These are phyloP conservation scores for Mycena albidolilacea DNA, from an alignment of 768 basidiomycete genomes.

Conservation along the genomic window DNA sequence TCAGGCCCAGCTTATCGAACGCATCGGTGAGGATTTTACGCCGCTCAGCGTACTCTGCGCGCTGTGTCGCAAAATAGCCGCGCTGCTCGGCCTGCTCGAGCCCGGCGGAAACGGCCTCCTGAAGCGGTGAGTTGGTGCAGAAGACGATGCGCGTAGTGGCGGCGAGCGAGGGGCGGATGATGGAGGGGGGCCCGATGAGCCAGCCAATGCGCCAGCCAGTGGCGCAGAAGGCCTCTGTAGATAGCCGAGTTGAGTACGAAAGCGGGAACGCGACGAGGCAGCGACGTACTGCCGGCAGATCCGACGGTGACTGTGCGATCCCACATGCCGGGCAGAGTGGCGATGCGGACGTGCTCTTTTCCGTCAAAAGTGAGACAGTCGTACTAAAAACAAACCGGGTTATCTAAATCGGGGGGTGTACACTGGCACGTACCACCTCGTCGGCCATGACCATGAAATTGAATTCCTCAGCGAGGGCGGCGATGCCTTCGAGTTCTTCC, in stretches of 20 bases:
- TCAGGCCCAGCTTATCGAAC: slow-evolving; percentile 88
- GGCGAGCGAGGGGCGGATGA: slow-evolving; percentile 90
- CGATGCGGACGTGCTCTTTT: slow-evolving; percentile 92
- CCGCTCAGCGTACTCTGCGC: slow-evolving; percentile 84
- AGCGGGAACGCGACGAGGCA: neutral
- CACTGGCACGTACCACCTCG: slow-evolving; percentile 85
- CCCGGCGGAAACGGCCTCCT: slow-evolving; percentile 94
- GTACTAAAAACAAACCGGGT: slow-evolving; percentile 67
- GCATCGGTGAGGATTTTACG: slow-evolving; percentile 79
- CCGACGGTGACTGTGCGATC: slow-evolving; percentile 96
- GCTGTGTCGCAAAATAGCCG: slow-evolving; percentile 84
- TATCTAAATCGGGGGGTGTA: neutral
- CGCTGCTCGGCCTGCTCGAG: slow-evolving; percentile 83
- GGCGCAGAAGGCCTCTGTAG: slow-evolving; percentile 91
- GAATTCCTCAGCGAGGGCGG: slow-evolving; percentile 89
- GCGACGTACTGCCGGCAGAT: slow-evolving; percentile 89
- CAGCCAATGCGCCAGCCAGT: slow-evolving; percentile 99
- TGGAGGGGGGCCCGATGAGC: slow-evolving; percentile 89
- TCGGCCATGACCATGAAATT: slow-evolving; percentile 95
- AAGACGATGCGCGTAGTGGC: slow-evolving; percentile 96
- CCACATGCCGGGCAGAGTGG: slow-evolving; percentile 98
- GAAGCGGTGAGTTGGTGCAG: slow-evolving; percentile 94
- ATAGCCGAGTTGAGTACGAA: slow-evolving; percentile 11
- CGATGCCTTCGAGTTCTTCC: slow-evolving; percentile 87
- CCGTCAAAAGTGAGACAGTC: slow-evolving; percentile 93